Base-by-base conservation (phyloP, 768 basidiomycete genomes). In the Podaxis rugospora region DNA sequence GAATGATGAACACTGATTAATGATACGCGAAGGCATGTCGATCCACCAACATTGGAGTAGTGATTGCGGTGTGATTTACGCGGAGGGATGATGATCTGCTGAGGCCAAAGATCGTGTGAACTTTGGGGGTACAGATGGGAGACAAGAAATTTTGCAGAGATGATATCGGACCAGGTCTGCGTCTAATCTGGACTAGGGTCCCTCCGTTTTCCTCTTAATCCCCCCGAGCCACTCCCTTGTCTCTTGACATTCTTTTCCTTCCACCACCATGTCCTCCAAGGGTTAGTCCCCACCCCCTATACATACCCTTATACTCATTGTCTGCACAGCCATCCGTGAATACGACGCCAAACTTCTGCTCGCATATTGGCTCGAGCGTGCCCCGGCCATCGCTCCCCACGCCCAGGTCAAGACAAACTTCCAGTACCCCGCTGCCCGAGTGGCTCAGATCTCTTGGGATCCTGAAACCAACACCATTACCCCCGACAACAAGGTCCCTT, bases 261-360 rank as follows among this genome's bases (percentile, higher is more conserved):
- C 64, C 51, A 53, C 67, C 69, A 73, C 64, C 71, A 80, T 79
- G 77, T 79, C 78, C 57, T 79, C 77, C 68, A 79, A 79, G 75
- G 78, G 77, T 78, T 44, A 49, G 69, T 57, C 40, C 39, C 51
- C 36, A 56, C 57, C 52, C 18, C 50, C 18, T 51, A 50, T 4
- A 44, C 32, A 44, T 51, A 11, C 3, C 51, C 57, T 57, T 55
- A 63, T 59, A 62, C 53, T 50, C 35, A 58, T 51, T 18, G 53
- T 42, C 42, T n/a, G 46, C 58, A 11, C 64, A 80, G 80, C 80
- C 67, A 96, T 98, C 80, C 90, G 92, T 72, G 95, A 98, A 83
- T 98, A 94, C 83, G 96, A 99, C 74, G 96, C 96, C 66, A 99
- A 98, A 82, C 92, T 98, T 67, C 84, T 98, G 66, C 82, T 98